A percentile compares a stretch with the other conserved stretches of the same genome.
phyloP scores from a whole-genome alignment of 352 stramenopile genomes.

The Phytophthora pisi region DNA sequence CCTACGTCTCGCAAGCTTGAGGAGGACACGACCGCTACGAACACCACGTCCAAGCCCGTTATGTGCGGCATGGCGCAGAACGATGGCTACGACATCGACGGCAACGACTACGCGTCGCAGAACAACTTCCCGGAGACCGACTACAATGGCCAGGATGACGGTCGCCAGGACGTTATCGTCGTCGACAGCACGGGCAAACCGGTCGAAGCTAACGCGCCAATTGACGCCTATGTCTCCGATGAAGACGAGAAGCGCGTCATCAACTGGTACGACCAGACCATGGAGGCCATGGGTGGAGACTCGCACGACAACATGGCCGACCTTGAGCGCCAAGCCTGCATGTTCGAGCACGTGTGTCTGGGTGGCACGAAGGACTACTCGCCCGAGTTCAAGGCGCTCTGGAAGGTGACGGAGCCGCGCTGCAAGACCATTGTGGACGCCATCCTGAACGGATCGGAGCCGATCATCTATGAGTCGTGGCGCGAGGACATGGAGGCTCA shows the following conservation, averaged over 20 bases:
- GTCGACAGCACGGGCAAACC: constrained; percentile 19
- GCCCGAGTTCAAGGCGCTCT: constrained; percentile 46
- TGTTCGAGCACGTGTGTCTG: constrained; percentile 50
- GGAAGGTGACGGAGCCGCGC: constrained; percentile 32
- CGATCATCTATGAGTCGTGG: constrained; percentile 35
- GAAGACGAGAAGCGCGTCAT: constrained; percentile 32
- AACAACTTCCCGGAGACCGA: constrained; percentile 39
- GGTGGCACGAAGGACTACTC: constrained; percentile 44
- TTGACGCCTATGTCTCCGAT: constrained; percentile 28
- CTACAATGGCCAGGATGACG: constrained; percentile 27
- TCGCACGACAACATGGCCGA: constrained; percentile 40
- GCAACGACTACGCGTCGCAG: constrained; percentile 28
- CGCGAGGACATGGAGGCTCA: constrained; percentile 38
- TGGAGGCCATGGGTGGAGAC: constrained; percentile 29
- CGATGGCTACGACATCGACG: constrained; percentile 12
- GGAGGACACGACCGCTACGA: constrained; percentile 8
- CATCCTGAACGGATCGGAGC: constrained; percentile 31
- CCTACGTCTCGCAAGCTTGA: constrained; percentile 27
- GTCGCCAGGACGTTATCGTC: constrained; percentile 20
- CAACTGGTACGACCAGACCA: constrained; percentile 41
- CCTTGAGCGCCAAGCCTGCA: constrained; percentile 52
- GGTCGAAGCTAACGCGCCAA: constrained; percentile 8
- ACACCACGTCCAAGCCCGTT: constrained; percentile 10
- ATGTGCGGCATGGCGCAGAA: constrained; percentile 5
- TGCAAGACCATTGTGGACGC: constrained; percentile 49